A percentile compares a stretch with the other conserved stretches of the same genome.
These are phyloP conservation scores for Exophiala sp. DNA, from an alignment of 2,329 filamentous ascomycete genomes.

Conservation along the genomic window DNA sequence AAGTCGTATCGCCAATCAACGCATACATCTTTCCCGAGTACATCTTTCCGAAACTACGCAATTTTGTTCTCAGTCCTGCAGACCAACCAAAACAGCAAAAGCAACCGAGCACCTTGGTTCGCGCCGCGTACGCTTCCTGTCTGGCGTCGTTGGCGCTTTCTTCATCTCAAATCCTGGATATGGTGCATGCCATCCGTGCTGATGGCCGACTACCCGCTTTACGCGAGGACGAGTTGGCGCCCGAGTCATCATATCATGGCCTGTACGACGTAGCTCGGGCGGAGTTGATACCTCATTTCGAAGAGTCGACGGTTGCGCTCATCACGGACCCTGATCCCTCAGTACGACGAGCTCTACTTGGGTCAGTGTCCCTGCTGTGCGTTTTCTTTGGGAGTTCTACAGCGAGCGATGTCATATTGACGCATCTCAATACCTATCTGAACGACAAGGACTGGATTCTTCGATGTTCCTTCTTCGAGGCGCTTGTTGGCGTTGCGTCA, in stretches of 20 bases:
- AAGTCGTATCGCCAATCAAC: slow-evolving; percentile 74
- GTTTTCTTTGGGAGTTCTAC: slow-evolving; percentile 92
- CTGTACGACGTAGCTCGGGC: slow-evolving; percentile 83
- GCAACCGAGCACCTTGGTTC: slow-evolving; percentile 66
- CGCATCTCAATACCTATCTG: slow-evolving; percentile 92
- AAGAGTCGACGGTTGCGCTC: slow-evolving; percentile 81
- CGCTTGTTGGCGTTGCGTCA: slow-evolving; percentile 85
- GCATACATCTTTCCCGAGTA: slow-evolving; percentile 66
- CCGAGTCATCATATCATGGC: slow-evolving; percentile 69
- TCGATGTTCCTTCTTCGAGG: slow-evolving; percentile 95
- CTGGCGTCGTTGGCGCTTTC: slow-evolving; percentile 84
- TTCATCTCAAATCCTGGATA: slow-evolving; percentile 79
- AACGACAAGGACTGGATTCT: slow-evolving; percentile 96
- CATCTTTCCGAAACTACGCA: slow-evolving; percentile 57
- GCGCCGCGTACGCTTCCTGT: slow-evolving; percentile 90
- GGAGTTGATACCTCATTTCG: slow-evolving; percentile 79
- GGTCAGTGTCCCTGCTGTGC: slow-evolving; percentile 86
- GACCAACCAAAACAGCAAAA: slow-evolving; percentile 25
- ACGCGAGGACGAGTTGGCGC: slow-evolving; percentile 70
- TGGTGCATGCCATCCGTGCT: slow-evolving; percentile 81
- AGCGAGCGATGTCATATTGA: slow-evolving; percentile 92
- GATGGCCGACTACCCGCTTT: slow-evolving; percentile 75
- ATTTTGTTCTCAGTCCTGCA: slow-evolving; percentile 53
- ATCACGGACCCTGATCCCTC: slow-evolving; percentile 82
- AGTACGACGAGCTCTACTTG: slow-evolving; percentile 85